Conservation (phyloP, 805 yeast genomes). For the Ogataea kodamae region DNA sequence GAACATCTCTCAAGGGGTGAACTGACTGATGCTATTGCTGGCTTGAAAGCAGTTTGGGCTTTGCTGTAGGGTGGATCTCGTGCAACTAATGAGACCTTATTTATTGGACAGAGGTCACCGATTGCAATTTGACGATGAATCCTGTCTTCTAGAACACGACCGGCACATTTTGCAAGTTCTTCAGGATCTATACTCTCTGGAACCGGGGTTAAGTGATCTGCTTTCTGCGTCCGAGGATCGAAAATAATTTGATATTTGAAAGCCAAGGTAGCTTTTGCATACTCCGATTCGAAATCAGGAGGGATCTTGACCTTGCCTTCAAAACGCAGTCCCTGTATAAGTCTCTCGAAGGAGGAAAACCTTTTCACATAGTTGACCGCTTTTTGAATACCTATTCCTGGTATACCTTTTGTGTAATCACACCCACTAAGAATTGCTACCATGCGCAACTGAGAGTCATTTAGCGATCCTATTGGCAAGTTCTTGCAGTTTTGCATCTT, state of each 20-base stretch:
- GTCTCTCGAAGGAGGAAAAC: constrained; percentile 49
- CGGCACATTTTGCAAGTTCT: constrained; percentile 40
- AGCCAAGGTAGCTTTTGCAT: constrained; percentile 66
- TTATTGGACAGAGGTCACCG: constrained; percentile 68
- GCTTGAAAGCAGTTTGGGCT: too few relatives aligned
- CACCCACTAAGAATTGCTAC: constrained; percentile 94
- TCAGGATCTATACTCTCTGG: constrained; percentile 36
- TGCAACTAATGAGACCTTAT: constrained; percentile 43
- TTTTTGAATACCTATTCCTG: constrained; percentile 74
- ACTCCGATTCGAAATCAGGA: constrained; percentile 54
- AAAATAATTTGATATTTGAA: constrained; percentile 85
- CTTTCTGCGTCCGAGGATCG: constrained; percentile 49
- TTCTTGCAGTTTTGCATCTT: constrained; percentile 39
- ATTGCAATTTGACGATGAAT: constrained; percentile 54
- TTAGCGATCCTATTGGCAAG: constrained; percentile 45
- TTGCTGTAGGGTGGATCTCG: constrained; percentile 45
- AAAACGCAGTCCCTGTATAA: constrained; percentile 51
- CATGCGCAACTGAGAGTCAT: constrained; percentile 58
- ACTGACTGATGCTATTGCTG: not conserved
- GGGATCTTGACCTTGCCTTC: constrained; percentile 62
- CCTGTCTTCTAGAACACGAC: constrained; percentile 40
- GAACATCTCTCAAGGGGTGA: not conserved
- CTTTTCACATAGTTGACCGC: constrained; percentile 61
- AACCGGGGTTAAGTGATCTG: constrained; percentile 59
- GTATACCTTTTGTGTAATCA: constrained; percentile 87